Evolutionary conservation across 495 filamentous ascomycete species (phyloP).

Genomic region (Penicillium pancosmium): DNA sequence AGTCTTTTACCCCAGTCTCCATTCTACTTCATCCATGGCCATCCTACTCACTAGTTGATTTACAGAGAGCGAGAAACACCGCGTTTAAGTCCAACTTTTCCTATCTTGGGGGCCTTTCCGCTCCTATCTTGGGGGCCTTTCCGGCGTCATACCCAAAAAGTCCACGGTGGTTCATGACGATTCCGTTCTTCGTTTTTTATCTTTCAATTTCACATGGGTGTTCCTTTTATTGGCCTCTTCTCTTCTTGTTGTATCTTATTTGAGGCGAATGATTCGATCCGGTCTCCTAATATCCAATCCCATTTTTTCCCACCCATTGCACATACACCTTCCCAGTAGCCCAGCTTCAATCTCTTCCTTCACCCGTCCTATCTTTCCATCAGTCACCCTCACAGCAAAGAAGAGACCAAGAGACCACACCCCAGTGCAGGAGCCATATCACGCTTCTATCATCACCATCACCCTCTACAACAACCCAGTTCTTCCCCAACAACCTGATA

Average conservation of each 20-base stretch:
- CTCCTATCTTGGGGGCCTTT: constrained; percentile 17
- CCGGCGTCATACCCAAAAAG: constrained; percentile 30
- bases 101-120: constrained; percentile 14
- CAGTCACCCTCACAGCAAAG: not conserved
- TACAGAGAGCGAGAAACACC: constrained; percentile 82
- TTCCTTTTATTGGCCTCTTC: constrained; percentile 26
- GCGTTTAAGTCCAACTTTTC: constrained; percentile 43
- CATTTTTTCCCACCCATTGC: constrained; percentile 12
- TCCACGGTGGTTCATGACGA: constrained; percentile 39
- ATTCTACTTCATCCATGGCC: constrained; percentile 7
- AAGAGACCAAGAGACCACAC: not conserved
- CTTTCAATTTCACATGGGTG: constrained; percentile 19
- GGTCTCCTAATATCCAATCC: constrained; percentile 32
- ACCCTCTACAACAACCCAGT: not conserved
- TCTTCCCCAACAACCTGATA: not conserved
- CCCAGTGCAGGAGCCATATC: not conserved
- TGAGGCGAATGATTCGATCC: constrained; percentile 35
- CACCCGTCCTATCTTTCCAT: not conserved
- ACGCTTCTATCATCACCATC: not conserved
- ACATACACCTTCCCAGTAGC: constrained; percentile 6
- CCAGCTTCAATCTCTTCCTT: not conserved
- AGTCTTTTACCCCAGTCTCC: constrained; percentile 42
- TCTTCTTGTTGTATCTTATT: constrained; percentile 49
- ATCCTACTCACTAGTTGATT: constrained; percentile 17
- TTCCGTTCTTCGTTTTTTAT: constrained; percentile 23